phyloP scores from a whole-genome alignment of 345 rosid genomes.

The Brassica nigra region DNA sequence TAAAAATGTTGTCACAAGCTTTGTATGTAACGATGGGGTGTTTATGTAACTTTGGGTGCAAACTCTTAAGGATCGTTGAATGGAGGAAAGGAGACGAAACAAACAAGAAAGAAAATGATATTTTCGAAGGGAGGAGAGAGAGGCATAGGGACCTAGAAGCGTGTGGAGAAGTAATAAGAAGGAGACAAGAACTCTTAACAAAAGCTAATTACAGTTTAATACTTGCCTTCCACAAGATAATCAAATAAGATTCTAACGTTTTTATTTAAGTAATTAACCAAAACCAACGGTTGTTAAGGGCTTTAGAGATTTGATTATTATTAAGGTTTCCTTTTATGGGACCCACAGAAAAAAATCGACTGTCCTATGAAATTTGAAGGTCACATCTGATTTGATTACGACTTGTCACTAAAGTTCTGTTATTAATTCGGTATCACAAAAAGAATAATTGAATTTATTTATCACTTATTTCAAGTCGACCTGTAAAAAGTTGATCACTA shows the following conservation, averaged over 20 bases:
- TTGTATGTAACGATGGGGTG: slow-evolving; percentile 21
- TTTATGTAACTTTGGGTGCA: slow-evolving; percentile 25
- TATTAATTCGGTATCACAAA: slow-evolving; percentile 11
- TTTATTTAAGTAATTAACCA: not conserved
- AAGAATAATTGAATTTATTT: not conserved
- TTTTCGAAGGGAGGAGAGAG: slow-evolving; percentile 16
- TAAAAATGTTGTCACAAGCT: slow-evolving; percentile 13
- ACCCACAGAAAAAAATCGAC: slow-evolving; percentile 1
- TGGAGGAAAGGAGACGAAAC: slow-evolving; percentile 17
- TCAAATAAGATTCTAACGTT: not conserved
- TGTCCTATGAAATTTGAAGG: slow-evolving; percentile 23
- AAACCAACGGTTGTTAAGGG: slow-evolving; percentile 6
- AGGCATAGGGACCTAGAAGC: slow-evolving; percentile 21
- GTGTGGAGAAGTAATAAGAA: slow-evolving; percentile 10
- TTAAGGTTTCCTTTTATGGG: slow-evolving; percentile 5
- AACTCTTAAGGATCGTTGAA: slow-evolving; percentile 37
- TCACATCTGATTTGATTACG: slow-evolving; percentile 22
- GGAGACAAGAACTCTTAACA: slow-evolving; percentile 26
- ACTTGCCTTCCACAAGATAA: slow-evolving; percentile 31
- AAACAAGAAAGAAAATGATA: slow-evolving; percentile 5
- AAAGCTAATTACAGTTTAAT: not conserved
- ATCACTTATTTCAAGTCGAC: slow-evolving; percentile 16
- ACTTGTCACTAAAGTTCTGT: slow-evolving; percentile 5
- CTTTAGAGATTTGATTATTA: not conserved
- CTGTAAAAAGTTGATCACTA: not conserved